These are phyloP conservation scores for Pythium scleroteichum DNA, from an alignment of 352 stramenopile species.

Conservation along the genomic window DNA sequence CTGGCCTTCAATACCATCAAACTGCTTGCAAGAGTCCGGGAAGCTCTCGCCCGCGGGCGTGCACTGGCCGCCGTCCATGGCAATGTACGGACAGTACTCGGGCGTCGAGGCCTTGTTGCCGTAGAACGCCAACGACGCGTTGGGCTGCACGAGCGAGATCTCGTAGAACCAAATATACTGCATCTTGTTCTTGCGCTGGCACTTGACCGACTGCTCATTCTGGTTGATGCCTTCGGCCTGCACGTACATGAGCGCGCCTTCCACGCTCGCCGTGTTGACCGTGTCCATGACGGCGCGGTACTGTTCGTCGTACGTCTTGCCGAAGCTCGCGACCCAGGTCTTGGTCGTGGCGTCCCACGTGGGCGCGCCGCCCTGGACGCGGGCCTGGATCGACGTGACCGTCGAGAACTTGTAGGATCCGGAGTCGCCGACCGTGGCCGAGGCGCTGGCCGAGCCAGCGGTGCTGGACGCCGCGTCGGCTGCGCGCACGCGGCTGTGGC, in stretches of 20 bases:
- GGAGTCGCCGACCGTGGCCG: conserved; percentile 2
- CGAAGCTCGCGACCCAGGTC: conserved; percentile 42
- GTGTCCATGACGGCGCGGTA: conserved; percentile 71
- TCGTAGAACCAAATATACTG: conserved; percentile 75
- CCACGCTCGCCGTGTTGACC: conserved; percentile 79
- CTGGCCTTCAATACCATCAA: conserved; percentile 43
- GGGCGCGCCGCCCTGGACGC: conserved; percentile 52
- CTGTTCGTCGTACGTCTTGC: conserved; percentile 34
- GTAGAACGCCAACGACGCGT: conserved; percentile 49
- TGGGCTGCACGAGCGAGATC: conserved; percentile 64
- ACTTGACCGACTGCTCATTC: conserved; percentile 50
- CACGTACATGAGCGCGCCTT: conserved; percentile 86
- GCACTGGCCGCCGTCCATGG: conserved; percentile 67
- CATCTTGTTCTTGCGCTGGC: conserved; percentile 72
- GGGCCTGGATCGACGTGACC: conserved; percentile 55
- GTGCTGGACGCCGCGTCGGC: background rate
- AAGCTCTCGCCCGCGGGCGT: conserved; percentile 39
- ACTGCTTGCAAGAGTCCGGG: conserved; percentile 47
- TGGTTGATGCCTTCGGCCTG: conserved; percentile 84
- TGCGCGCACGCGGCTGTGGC: background rate
- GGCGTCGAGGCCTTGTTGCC: conserved; percentile 30
- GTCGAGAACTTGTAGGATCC: conserved; percentile 45
- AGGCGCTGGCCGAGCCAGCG: background rate
- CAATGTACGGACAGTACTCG: conserved; percentile 60
- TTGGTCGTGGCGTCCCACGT: conserved; percentile 37